A percentile compares a stretch with the other conserved stretches of the same genome.
phyloP scores from a whole-genome alignment of 1,284 basidiomycete genomes.

The Puccinia polysora region DNA sequence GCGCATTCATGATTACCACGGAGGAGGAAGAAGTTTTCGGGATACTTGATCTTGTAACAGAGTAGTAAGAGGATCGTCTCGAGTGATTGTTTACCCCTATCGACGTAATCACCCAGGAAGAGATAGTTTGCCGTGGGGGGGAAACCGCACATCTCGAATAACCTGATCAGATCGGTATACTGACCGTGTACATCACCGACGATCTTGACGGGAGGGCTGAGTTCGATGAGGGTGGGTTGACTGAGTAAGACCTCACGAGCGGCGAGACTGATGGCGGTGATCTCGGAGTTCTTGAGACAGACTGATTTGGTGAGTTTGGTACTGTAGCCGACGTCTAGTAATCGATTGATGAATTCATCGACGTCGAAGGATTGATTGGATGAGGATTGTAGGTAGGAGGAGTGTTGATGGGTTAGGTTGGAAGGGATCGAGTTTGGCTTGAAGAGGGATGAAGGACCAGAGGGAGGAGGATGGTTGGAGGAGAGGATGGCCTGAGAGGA shows the following conservation, averaged over 20 bases:
- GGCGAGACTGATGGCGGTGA: constrained; percentile 89
- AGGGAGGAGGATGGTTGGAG: too few species aligned
- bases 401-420: background rate
- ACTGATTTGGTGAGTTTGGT: constrained; percentile 96
- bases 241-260: constrained; percentile 93
- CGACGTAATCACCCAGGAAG: constrained; percentile 97
- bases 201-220: constrained; percentile 97
- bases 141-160: constrained; percentile 99
- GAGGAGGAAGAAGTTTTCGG: constrained; percentile 97
- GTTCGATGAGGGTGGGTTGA: constrained; percentile 95
- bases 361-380: constrained; percentile 68
- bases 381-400: background rate
- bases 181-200: constrained; percentile 99
- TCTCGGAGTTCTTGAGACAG: constrained; percentile 94
- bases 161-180: constrained; percentile 93
- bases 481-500: background rate
- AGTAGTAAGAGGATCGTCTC: constrained; percentile 94
- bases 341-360: constrained; percentile 95
- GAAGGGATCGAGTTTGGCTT: background rate
- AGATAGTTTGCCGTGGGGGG: constrained; percentile 96
- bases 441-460: too few species aligned
- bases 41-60: constrained; percentile 99
- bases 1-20: constrained; percentile 99
- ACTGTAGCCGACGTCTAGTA: constrained; percentile 94
- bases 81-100: constrained; percentile 95